Conservation (phyloP, 257 asterid species). For the Nicotiana tabacum region DNA sequence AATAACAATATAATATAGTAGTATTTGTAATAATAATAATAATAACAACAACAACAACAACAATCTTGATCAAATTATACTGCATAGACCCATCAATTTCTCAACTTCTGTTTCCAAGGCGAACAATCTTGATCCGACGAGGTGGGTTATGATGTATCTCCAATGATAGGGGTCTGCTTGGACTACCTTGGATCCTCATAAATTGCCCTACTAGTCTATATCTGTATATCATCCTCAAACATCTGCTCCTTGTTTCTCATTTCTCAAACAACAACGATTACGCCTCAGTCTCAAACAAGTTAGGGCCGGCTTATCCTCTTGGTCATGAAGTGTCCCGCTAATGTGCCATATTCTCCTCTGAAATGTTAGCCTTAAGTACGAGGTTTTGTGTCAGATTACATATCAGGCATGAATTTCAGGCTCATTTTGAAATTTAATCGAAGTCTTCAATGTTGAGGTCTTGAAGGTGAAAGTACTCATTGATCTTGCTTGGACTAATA, state of each 20-base stretch:
- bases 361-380: neutral
- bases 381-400: neutral
- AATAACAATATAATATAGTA: too few species aligned
- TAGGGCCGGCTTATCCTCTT: neutral
- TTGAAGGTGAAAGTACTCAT: neutral
- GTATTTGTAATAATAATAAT: too few species aligned
- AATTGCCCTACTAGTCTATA: neutral
- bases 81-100: too few species aligned
- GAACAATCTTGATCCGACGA: neutral
- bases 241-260: neutral
- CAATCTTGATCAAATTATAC: too few species aligned
- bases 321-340: neutral
- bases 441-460: neutral
- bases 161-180: neutral
- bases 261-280: neutral
- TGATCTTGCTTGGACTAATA: neutral
- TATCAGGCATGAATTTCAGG: neutral
- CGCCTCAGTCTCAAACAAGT: too few species aligned
- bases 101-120: too few species aligned
- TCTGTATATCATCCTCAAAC: neutral
- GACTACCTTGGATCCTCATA: neutral
- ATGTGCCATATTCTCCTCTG: neutral
- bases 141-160: neutral
- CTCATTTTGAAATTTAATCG: neutral
- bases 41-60: too few species aligned